Base-by-base conservation (phyloP, 805 yeast species). In the Nakazawaea pomicola region DNA sequence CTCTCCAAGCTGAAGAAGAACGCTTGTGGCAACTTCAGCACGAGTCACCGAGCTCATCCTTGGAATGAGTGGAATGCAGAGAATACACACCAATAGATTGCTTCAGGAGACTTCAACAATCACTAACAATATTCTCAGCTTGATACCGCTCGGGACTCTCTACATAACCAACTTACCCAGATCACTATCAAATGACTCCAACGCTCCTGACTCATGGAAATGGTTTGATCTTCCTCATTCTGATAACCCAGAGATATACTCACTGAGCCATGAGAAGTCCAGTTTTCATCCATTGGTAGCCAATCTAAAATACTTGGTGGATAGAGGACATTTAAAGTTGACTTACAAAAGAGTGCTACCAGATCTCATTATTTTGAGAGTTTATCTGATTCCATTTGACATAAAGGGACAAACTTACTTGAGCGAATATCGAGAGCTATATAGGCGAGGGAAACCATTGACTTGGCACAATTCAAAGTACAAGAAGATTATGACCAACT, bases 211-310 rank as follows among this genome's bases (percentile, higher is more conserved):
- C 50, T 68, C 65, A 1, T 80, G 85, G 84, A 50, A 36, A 37
- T 78, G 84, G 85, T 57, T 76, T 12, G 78, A 76, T 46, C 60
- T 73, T 8, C 74, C 74, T 14, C 61, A 51, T 45, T 53, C 45
- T 33, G 49, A 48, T n/a, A 35, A 42, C 19, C 20, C 33, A 20
- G 33, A 20, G 17, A 12, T 48, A 15, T 43, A 4, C 7, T 29
- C 34, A 10, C 11, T 25, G 33, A 16, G 29, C 36, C 29, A 38
- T 30, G 31, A 14, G 11, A 15, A 10, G 11, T 24, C 28, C 9
- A 38, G 35, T 36, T 29, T 32, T 6, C 65, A 4, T 39, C 46
- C 46, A 52, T 36, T 29, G 0, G 34, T 74, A 4, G 33, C 45
- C 3, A 72, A 71, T 36, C 47, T 79, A 19, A 56, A 62, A 4